Evolutionary conservation across 805 yeast species (phyloP).

Genomic region (Metschnikowia chrysomelidarum): DNA sequence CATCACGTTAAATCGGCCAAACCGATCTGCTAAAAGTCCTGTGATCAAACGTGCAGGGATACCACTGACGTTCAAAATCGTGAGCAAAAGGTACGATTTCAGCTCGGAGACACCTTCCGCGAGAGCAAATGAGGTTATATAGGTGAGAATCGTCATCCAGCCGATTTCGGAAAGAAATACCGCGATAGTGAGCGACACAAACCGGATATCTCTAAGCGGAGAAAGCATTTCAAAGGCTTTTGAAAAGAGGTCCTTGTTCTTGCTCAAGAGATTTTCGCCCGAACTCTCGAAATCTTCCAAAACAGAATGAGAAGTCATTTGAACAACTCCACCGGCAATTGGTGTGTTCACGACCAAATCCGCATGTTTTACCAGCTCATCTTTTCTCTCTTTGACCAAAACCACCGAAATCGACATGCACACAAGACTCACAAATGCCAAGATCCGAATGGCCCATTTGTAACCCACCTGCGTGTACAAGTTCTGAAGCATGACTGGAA

Average conservation of each 20-base stretch:
- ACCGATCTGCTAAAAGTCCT: constrained; percentile 29
- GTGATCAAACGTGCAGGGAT: constrained; percentile 33
- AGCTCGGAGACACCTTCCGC: constrained; percentile 44
- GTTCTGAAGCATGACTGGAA: constrained; percentile 53
- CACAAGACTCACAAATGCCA: constrained; percentile 45
- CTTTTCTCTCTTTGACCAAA: constrained; percentile 10
- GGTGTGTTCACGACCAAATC: no score
- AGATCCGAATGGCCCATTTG: constrained; percentile 51
- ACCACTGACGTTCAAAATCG: constrained; percentile 47
- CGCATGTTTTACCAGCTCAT: no score
- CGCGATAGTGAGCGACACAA: constrained; percentile 41
- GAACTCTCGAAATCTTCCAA: background rate
- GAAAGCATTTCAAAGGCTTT: constrained; percentile 16
- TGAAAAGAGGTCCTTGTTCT: no score
- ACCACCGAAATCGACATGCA: constrained; percentile 23
- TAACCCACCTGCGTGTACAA: constrained; percentile 50
- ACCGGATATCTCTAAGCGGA: constrained; percentile 43
- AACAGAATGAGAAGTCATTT: background rate
- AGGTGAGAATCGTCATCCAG: constrained; percentile 47
- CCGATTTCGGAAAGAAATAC: constrained; percentile 47
- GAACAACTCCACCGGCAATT: background rate
- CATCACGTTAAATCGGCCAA: constrained; percentile 55
- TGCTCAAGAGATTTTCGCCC: background rate
- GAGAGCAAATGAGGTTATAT: constrained; percentile 52
- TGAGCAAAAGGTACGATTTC: constrained; percentile 46